Percentiles rank a stretch among this genome's conserved stretches.
Conservation (phyloP, 352 stramenopile genomes). For the Phytophthora cajani region DNA sequence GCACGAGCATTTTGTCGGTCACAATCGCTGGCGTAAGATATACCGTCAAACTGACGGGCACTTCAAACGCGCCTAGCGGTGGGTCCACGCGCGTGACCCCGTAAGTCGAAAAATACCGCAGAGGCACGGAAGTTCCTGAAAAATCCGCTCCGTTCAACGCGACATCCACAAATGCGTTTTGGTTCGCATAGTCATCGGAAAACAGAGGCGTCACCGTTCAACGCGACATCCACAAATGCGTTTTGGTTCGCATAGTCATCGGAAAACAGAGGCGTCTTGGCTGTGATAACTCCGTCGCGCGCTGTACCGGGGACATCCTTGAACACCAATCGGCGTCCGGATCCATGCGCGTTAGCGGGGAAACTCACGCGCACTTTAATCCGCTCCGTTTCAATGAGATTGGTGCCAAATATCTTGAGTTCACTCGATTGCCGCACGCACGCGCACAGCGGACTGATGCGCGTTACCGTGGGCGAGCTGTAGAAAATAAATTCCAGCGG, state of each 20-base stretch:
- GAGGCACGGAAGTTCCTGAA: conserved; percentile 45
- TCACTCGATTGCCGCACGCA: conserved; percentile 57
- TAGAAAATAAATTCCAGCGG: conserved; percentile 80
- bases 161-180: conserved; percentile 60
- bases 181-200: conserved; percentile 49
- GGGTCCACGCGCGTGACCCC: conserved; percentile 55
- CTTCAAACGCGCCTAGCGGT: conserved; percentile 60
- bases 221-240: conserved; percentile 61
- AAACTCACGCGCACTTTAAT: conserved; percentile 71
- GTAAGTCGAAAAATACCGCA: conserved; percentile 70
- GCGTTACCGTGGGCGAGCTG: conserved; percentile 57
- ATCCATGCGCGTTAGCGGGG: conserved; percentile 16
- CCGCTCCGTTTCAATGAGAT: conserved; percentile 78
- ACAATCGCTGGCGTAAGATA: conserved; percentile 50
- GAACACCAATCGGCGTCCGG: conserved; percentile 35
- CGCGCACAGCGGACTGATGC: conserved; percentile 65
- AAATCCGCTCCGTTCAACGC: conserved; percentile 78
- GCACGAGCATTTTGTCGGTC: conserved; percentile 53
- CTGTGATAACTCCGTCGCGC: conserved; percentile 58
- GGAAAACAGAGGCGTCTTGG: conserved; percentile 52
- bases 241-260: conserved; percentile 54
- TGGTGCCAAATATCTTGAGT: conserved; percentile 62
- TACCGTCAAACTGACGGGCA: conserved; percentile 53
- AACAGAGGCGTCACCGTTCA: conserved; percentile 75
- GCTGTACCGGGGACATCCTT: conserved; percentile 50